phyloP scores from a whole-genome alignment of 2,329 filamentous ascomycete species.

The Cytospora paraplurivora region DNA sequence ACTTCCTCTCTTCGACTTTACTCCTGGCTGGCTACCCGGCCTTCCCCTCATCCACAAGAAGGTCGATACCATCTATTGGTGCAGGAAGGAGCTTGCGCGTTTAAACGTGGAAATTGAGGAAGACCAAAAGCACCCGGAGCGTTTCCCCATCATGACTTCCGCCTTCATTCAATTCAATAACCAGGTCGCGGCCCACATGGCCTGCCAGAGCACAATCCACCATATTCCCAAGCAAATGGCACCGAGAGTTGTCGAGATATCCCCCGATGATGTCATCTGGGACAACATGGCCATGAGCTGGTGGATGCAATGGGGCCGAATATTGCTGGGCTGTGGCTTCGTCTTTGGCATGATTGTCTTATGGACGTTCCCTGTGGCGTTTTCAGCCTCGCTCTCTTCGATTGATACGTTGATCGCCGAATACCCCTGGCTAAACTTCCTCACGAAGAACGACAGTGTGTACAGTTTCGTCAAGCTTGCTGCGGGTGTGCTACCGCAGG shows the following conservation, averaged over 20 bases:
- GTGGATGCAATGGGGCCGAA: slow-evolving; percentile 86
- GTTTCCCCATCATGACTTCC: slow-evolving; percentile 90
- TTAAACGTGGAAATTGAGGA: slow-evolving; percentile 90
- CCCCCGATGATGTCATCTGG: slow-evolving; percentile 91
- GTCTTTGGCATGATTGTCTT: slow-evolving; percentile 78
- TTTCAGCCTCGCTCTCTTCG: slow-evolving; percentile 81
- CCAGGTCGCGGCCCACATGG: slow-evolving; percentile 97
- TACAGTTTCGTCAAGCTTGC: slow-evolving; percentile 65
- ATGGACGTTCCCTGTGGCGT: slow-evolving; percentile 89
- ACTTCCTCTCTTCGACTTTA: slow-evolving; percentile 61
- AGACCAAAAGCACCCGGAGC: slow-evolving; percentile 83
- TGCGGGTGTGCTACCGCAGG: slow-evolving; percentile 83
- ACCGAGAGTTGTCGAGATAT: slow-evolving; percentile 89
- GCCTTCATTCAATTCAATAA: slow-evolving; percentile 99
- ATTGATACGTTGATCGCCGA: slow-evolving; percentile 67
- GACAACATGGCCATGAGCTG: slow-evolving; percentile 95
- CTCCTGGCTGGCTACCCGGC: slow-evolving; percentile 69
- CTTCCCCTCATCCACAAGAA: slow-evolving; percentile 83
- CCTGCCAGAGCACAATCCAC: slow-evolving; percentile 87
- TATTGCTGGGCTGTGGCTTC: slow-evolving; percentile 62
- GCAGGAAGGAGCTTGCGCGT: slow-evolving; percentile 80
- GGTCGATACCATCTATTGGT: slow-evolving; percentile 93
- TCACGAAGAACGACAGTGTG: slow-evolving; percentile 60
- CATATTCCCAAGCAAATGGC: slow-evolving; percentile 93
- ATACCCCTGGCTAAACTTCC: slow-evolving; percentile 70